Percentiles rank a stretch among this genome's conserved stretches.
Evolutionary conservation across 2,329 filamentous ascomycete genomes (phyloP).

Genomic region (Diaporthe capsici): DNA sequence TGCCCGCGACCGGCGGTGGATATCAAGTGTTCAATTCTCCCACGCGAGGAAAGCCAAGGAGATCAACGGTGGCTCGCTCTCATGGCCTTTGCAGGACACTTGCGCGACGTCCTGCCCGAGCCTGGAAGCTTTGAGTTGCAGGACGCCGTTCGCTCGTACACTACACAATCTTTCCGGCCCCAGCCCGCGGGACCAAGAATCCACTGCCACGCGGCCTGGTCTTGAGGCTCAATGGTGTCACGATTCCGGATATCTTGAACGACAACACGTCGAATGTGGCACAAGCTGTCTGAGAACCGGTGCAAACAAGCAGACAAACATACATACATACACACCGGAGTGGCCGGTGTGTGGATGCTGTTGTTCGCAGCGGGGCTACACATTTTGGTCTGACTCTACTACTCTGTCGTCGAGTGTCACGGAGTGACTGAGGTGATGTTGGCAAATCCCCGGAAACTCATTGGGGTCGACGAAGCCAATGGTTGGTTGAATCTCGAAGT

Average conservation of each 20-base stretch:
- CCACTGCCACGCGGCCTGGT: background rate
- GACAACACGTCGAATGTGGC: background rate
- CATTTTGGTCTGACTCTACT: background rate
- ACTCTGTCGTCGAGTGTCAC: background rate
- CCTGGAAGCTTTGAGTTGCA: background rate
- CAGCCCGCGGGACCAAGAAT: background rate
- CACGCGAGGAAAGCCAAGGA: background rate
- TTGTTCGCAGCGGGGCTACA: background rate
- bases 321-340: background rate
- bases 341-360: background rate
- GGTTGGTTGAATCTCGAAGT: background rate
- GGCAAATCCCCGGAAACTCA: too few relatives aligned
- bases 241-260: background rate
- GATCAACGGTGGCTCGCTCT: background rate
- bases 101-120: background rate
- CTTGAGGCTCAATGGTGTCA: slow-evolving; percentile 5
- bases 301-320: background rate
- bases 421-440: background rate
- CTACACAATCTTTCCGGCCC: background rate
- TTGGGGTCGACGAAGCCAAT: background rate
- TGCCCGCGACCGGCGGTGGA: background rate
- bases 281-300: background rate
- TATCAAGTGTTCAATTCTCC: too few relatives aligned
- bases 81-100: background rate
- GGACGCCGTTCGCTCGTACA: background rate